Conservation (phyloP, 495 filamentous ascomycete genomes). For the Neurospora hispaniola region DNA sequence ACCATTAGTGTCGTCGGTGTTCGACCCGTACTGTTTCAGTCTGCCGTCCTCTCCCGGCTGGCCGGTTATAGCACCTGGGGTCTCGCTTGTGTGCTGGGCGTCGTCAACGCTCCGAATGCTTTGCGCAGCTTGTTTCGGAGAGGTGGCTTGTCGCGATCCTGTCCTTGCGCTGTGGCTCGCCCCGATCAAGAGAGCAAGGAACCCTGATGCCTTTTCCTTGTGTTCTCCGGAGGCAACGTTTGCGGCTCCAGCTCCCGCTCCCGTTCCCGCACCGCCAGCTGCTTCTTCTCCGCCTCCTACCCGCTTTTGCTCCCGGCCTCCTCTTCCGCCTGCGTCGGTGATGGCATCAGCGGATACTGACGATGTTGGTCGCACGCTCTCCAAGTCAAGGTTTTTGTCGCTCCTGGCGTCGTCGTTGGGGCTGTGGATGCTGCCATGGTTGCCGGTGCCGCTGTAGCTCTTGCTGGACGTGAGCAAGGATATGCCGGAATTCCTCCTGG, state of each 20-base stretch:
- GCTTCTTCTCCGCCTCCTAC: background rate
- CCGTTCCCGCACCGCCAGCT: background rate
- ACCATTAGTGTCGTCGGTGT: background rate
- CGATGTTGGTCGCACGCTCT: background rate
- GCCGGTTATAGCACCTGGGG: background rate
- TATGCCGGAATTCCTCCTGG: constrained; percentile 32
- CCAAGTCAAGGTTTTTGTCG: constrained; percentile 9
- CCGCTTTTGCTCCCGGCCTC: background rate
- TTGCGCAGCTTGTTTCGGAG: background rate
- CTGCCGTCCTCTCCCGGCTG: background rate
- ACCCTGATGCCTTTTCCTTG: background rate
- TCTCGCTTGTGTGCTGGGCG: background rate
- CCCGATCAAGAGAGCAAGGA: background rate
- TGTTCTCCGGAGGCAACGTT: background rate
- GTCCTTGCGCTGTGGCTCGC: background rate
- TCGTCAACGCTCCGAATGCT: constrained; percentile 1
- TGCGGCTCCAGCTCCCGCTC: background rate
- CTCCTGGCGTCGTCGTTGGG: constrained; percentile 8
- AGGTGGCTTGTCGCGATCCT: constrained; percentile 2
- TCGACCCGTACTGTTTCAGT: background rate
- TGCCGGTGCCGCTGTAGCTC: constrained; percentile 16
- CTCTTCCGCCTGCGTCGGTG: background rate
- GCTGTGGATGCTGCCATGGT: constrained; percentile 6
- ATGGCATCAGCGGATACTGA: background rate
- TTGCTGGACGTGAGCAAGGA: constrained; percentile 21